Evolutionary conservation across 2,329 filamentous ascomycete genomes (phyloP).

Genomic region (Colletotrichum lindemuthianum): DNA sequence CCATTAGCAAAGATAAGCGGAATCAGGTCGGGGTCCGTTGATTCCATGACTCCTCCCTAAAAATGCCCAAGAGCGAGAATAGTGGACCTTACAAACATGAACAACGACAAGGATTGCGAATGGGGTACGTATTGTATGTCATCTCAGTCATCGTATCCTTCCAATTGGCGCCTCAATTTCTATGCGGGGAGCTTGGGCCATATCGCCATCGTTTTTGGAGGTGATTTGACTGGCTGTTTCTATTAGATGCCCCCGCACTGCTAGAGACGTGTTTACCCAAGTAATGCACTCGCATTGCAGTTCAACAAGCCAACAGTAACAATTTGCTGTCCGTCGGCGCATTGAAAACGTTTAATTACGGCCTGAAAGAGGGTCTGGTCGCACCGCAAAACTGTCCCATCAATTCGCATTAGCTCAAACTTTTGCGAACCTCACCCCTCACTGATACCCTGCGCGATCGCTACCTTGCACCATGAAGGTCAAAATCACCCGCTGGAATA

Average conservation of each 20-base stretch:
- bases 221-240: constrained; percentile 22
- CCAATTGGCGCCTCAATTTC: no score
- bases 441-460: background rate
- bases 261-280: no score
- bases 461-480: constrained; percentile 78
- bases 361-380: no score
- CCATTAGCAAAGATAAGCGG: constrained; percentile 26
- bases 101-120: background rate
- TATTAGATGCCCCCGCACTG: no score
- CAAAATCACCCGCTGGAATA: constrained; percentile 91
- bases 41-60: constrained; percentile 23
- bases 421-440: background rate
- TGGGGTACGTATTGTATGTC: background rate
- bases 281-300: no score
- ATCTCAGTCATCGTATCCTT: no score
- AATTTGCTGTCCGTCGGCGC: no score
- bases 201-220: constrained; percentile 27
- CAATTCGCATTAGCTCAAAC: background rate
- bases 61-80: no score
- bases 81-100: no score
- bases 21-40: constrained; percentile 29
- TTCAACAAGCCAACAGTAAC: constrained; percentile 16
- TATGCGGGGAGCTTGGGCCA: constrained; percentile 42
- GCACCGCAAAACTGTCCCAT: no score
- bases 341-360: no score